phyloP scores from a whole-genome alignment of 345 rosid species.

The Boechera divaricarpa region DNA sequence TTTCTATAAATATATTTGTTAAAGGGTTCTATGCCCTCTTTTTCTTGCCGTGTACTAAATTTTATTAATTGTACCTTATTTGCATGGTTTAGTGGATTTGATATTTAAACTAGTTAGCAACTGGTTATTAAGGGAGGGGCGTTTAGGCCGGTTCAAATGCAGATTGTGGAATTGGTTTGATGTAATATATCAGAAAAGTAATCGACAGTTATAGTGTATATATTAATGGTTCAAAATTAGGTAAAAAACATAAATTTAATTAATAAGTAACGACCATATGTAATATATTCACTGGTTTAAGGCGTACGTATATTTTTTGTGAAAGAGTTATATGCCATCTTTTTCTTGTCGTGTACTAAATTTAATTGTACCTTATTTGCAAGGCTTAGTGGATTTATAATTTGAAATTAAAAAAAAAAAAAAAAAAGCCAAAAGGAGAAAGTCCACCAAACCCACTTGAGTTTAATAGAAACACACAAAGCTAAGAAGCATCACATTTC shows the following conservation, averaged over 20 bases:
- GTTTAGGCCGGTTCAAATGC: neutral
- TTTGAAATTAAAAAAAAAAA: neutral
- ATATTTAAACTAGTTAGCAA: constrained; percentile 5
- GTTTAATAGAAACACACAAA: constrained; percentile 41
- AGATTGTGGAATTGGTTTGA: constrained; percentile 10
- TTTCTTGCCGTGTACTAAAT: constrained; percentile 3
- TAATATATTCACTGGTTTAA: too few relatives aligned
- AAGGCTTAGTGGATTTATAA: neutral
- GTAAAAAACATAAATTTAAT: constrained; percentile 11
- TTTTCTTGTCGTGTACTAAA: too few relatives aligned
- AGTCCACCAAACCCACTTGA: constrained; percentile 45
- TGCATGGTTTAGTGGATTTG: constrained; percentile 11
- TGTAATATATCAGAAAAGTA: constrained; percentile 20
- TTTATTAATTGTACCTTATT: constrained; percentile 23
- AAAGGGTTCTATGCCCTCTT: neutral
- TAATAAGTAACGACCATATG: neutral
- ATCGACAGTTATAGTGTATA: neutral
- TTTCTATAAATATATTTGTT: too few relatives aligned
- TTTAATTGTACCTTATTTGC: too few relatives aligned
- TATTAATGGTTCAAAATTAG: neutral
- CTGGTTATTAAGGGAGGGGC: constrained; percentile 10
- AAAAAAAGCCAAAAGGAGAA: constrained; percentile 37
- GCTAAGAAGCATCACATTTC: constrained; percentile 44
- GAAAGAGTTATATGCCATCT: too few relatives aligned
- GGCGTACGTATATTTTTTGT: too few relatives aligned